Percentiles rank a stretch among this genome's conserved stretches.
Conservation (phyloP, 306 rosid species). For the Vigna mungo region DNA sequence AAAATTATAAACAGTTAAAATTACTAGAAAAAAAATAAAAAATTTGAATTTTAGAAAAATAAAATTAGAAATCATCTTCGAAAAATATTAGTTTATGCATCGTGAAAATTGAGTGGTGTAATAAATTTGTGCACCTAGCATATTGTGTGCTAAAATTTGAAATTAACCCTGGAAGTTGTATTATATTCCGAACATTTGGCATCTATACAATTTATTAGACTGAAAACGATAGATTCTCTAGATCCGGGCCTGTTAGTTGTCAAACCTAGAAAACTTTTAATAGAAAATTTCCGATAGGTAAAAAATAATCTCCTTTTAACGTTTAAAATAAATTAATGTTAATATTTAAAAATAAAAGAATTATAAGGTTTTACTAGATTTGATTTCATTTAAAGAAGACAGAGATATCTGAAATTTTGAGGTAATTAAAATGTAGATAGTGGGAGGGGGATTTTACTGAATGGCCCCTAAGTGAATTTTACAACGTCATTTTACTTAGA, state of each 20-base stretch:
- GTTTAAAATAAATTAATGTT: too few species aligned
- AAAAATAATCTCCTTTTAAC: neutral
- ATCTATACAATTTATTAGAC: conserved; percentile 28
- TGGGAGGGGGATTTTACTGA: neutral
- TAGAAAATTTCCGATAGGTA: too few species aligned
- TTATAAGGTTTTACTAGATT: too few species aligned
- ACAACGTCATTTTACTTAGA: neutral
- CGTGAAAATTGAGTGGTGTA: neutral
- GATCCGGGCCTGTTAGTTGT: conserved; percentile 47
- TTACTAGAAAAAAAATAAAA: too few species aligned
- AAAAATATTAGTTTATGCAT: neutral
- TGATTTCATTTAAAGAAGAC: too few species aligned
- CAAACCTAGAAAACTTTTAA: neutral
- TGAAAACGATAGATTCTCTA: conserved; percentile 52
- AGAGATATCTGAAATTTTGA: neutral
- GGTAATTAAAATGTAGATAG: neutral
- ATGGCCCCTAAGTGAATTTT: neutral
- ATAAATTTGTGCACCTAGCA: neutral
- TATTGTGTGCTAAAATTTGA: conserved; percentile 14
- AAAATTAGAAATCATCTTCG: too few species aligned
- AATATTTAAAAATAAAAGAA: too few species aligned
- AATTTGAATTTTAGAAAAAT: too few species aligned
- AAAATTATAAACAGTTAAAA: too few species aligned
- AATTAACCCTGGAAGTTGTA: conserved; percentile 5
- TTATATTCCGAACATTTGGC: conserved; percentile 3